Evolutionary conservation across 2,329 filamentous ascomycete genomes (phyloP).

Genomic region (Furcasterigmium sp.): DNA sequence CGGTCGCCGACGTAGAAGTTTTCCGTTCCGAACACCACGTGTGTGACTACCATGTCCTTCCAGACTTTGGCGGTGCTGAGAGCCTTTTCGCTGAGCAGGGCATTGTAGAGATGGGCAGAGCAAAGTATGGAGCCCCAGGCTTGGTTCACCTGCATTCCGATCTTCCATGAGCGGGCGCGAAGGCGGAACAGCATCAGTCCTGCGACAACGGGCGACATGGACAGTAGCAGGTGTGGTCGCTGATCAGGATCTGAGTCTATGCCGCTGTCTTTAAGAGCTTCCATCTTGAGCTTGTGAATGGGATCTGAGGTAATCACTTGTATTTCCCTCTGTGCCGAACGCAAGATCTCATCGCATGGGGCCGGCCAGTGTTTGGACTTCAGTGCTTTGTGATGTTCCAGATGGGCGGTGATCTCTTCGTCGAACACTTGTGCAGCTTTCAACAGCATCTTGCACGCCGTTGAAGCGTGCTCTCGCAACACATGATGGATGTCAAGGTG

Average conservation of each 20-base stretch:
- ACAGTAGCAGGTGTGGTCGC: background rate
- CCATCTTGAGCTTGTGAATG: background rate
- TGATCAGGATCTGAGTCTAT: background rate
- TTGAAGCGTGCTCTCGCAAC: conserved; percentile 9
- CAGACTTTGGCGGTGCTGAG: conserved; percentile 18
- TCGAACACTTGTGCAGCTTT: background rate
- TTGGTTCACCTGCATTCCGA: conserved; percentile 25
- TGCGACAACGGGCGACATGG: conserved; percentile 27
- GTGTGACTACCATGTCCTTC: conserved; percentile 33
- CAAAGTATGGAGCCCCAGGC: conserved; percentile 33
- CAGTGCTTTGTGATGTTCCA: conserved; percentile 23
- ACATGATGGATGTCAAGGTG: conserved; percentile 34
- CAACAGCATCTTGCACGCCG: conserved; percentile 12
- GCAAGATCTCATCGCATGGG: conserved; percentile 15
- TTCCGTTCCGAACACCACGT: conserved; percentile 18
- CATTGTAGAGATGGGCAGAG: conserved; percentile 35
- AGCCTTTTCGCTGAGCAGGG: conserved; percentile 22
- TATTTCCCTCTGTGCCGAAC: background rate
- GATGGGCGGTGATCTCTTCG: conserved; percentile 15
- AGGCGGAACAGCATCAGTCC: conserved; percentile 26
- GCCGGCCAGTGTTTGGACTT: conserved; percentile 21
- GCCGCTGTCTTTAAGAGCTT: background rate
- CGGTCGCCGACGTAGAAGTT: conserved; percentile 30
- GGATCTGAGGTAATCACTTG: background rate
- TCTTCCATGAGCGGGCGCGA: conserved; percentile 22